These are phyloP conservation scores for Chlamydomonas eustigma DNA, from an alignment of 139 green algal species.

Conservation along the genomic window DNA sequence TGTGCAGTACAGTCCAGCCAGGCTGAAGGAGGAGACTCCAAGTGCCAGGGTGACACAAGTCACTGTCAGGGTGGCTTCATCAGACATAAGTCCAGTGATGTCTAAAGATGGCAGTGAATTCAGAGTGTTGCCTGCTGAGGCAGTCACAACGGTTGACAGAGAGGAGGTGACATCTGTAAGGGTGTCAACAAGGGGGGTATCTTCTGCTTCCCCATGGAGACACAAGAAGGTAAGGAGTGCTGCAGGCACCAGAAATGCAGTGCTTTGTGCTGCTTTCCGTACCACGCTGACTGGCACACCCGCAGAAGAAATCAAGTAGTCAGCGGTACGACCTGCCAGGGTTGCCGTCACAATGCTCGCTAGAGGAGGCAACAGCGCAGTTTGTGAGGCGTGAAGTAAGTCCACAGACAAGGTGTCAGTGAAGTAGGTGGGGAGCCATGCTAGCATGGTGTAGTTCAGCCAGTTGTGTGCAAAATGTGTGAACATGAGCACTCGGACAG, in stretches of 20 bases:
- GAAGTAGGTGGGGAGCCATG: constrained; percentile 98
- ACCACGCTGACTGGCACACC: constrained; percentile 38
- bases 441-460: constrained; percentile 93
- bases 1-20: constrained; percentile 95
- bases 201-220: not conserved
- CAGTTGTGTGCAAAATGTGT: constrained; percentile 98
- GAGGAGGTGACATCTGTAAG: constrained; percentile 58
- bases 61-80: constrained; percentile 22
- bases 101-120: constrained; percentile 54
- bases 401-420: constrained; percentile 72
- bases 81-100: constrained; percentile 2
- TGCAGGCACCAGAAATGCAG: constrained; percentile 80
- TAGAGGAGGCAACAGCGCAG: constrained; percentile 78
- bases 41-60: constrained; percentile 68
- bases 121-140: constrained; percentile 54
- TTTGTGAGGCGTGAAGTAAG: constrained; percentile 61
- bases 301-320: constrained; percentile 65
- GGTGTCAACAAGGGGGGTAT: not conserved
- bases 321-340: constrained; percentile 59
- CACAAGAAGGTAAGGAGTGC: not conserved
- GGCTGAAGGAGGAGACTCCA: constrained; percentile 71
- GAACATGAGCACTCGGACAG: constrained; percentile 79
- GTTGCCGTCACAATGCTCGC: constrained; percentile 59
- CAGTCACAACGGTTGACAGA: constrained; percentile 54
- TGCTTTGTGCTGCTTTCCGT: constrained; percentile 79